Evolutionary conservation across 441 rosid genomes (phyloP), one percentile per base, ranked within the genome.

Genomic region (Syzygium syzygioides): DNA sequence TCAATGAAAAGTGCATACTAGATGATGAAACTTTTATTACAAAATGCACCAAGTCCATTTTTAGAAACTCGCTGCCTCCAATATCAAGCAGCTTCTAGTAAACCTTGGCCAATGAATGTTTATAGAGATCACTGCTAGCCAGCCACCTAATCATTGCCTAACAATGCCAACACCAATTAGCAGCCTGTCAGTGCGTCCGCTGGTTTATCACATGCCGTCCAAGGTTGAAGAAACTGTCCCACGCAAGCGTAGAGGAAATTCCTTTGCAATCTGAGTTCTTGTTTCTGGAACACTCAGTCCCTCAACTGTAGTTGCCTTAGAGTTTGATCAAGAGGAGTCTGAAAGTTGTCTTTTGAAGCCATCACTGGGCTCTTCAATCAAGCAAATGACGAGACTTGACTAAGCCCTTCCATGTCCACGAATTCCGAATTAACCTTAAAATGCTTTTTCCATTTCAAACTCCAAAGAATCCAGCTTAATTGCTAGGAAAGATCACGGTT

Each of bases 41-140:
- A 14, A 62, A n/a, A 62, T 62, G 68, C 14, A 32, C n/a, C 2
- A 28, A 62, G 34, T 62, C 17, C 1, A 0, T n/a, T n/a, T n/a
- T 4, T 62, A 14, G 34, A 9, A 62, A 62, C 18, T 6, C 1
- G 5, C 0, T 62, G 68, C 68, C 6, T n/a, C n/a, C 8, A n/a
- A 6, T n/a, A 62, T 30, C 5, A 62, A 1, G 68, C 34, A n/a
- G 2, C 10, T 62, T 62, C 8, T 14, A n/a, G n/a, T n/a, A 62
- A n/a, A 7, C 14, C 68, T 62, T 0, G 0, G 10, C 2, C 0
- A 14, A 62, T n/a, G 68, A 14, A 62, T 62, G 68, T 62, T 0
- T 0, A 62, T 19, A 62, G n/a, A n/a, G 68, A 62, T 62, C 3
- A n/a, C 10, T 3, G 0, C 19, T n/a, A 0, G n/a, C 34, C 34